phyloP scores from a whole-genome alignment of 345 rosid species.

The Pistacia atlantica region DNA sequence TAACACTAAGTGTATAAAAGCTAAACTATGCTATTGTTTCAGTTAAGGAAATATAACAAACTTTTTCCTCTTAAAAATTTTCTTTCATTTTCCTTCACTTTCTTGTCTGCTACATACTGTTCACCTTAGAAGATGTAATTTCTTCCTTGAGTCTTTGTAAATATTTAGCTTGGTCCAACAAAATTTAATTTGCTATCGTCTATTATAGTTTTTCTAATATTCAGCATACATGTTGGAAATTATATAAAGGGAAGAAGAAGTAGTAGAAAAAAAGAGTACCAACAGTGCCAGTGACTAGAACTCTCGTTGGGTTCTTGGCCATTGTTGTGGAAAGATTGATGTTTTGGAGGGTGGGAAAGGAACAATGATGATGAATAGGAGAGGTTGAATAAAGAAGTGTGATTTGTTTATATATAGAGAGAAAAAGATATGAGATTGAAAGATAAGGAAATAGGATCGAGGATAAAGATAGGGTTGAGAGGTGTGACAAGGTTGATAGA shows the following conservation, averaged over 20 bases:
- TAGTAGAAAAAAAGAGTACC: constrained; percentile 15
- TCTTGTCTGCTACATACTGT: too few relatives aligned
- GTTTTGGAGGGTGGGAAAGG: neutral
- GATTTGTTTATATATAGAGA: neutral
- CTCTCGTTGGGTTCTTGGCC: constrained; percentile 26
- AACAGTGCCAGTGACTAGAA: constrained; percentile 40
- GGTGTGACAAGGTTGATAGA: neutral
- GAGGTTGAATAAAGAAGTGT: neutral
- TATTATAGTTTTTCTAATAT: too few relatives aligned
- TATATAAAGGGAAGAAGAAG: neutral
- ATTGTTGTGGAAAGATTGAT: constrained; percentile 4
- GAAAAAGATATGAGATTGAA: neutral
- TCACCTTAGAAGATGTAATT: too few relatives aligned
- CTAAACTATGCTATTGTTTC: too few relatives aligned
- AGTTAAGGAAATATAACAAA: too few relatives aligned
- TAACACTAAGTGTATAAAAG: too few relatives aligned
- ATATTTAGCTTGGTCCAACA: too few relatives aligned
- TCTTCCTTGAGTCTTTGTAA: too few relatives aligned
- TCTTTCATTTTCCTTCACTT: too few relatives aligned
- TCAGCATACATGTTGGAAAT: too few relatives aligned
- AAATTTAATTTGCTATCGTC: too few relatives aligned
- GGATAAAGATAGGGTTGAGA: constrained; percentile 8
- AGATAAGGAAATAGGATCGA: constrained; percentile 20
- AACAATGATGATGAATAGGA: neutral
- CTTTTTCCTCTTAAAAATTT: too few relatives aligned